Conservation (phyloP, 164 flowering plant genomes). For the Dillenia turbinata region DNA sequence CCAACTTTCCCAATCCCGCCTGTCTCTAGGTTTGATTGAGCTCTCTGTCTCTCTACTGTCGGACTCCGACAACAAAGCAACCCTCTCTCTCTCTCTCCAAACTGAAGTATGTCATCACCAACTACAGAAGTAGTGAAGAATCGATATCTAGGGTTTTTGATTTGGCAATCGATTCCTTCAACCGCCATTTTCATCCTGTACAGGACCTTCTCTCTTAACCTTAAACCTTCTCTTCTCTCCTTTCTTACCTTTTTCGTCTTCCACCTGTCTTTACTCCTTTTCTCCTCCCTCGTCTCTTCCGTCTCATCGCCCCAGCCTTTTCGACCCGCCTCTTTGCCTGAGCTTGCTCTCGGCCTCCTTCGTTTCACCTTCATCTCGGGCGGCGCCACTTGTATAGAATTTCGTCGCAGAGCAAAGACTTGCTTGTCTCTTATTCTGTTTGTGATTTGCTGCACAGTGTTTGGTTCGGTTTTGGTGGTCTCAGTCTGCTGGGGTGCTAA, state of each 20-base stretch:
- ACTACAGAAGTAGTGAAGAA: slow-evolving; percentile 37
- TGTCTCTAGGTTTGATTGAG: too few relatives aligned
- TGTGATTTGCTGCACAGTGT: slow-evolving; percentile 16
- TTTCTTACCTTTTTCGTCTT: slow-evolving; percentile 14
- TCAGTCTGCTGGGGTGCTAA: slow-evolving; percentile 23
- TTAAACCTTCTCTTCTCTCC: slow-evolving; percentile 13
- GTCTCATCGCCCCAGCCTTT: slow-evolving; percentile 34
- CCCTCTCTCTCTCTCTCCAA: neutral
- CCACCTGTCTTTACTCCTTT: slow-evolving; percentile 21
- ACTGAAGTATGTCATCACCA: slow-evolving; percentile 8
- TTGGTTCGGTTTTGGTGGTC: slow-evolving; percentile 19
- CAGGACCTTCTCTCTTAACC: slow-evolving; percentile 23
- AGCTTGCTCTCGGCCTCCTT: slow-evolving; percentile 31
- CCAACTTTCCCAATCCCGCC: too few relatives aligned
- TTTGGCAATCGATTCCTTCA: slow-evolving; percentile 66
- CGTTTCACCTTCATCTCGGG: slow-evolving; percentile 30
- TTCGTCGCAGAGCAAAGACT: slow-evolving; percentile 33
- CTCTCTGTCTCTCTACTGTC: too few relatives aligned
- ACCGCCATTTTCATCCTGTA: slow-evolving; percentile 35
- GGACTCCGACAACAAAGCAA: too few relatives aligned
- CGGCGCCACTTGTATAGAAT: slow-evolving; percentile 5
- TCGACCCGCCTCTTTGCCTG: slow-evolving; percentile 31
- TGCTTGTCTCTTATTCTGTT: slow-evolving; percentile 32
- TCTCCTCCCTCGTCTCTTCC: slow-evolving; percentile 22
- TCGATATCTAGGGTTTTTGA: slow-evolving; percentile 58